Evolutionary conservation across 1,139 yeast genomes (phyloP), one percentile per base, ranked within the genome.

Genomic region (Suhomyces yuchorum): DNA sequence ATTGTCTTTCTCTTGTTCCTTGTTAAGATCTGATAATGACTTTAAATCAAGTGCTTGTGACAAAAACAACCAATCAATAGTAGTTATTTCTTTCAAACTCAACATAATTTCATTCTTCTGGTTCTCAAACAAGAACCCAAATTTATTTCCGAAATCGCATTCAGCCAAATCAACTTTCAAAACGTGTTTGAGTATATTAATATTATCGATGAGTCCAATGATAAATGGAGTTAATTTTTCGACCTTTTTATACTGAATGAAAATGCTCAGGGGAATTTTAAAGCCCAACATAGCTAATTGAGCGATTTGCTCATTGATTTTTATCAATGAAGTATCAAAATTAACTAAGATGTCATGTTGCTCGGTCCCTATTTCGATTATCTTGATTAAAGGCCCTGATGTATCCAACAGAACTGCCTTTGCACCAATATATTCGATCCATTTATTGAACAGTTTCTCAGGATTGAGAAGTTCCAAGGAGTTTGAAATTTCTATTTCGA

Each of bases 221-320:
- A 89, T 85, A 51, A 79, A 75, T 0, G 92, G 91, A 43, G 81
- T 77, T 0, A 86, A 61, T 28, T 75, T 70, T 46, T 73, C 40
- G 69, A 80, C 50, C 63, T 77, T 60, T 71, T 74, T 37, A 79
- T 77, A 49, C 64, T 75, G 52, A 65, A 69, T 37, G 30, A 59
- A 44, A 5, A 65, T 37, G 19, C 57, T 52, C 1, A 63, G 56
- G 0, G 96, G 93, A 0, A 89, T 66, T n/a, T 75, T 80, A 55
- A 77, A 82, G 0, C 82, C 84, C 51, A 84, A 65, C 55, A 75
- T 70, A 3, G 71, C 63, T 39, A 90, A 64, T 45, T 78, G 77
- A 32, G 79, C 66, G 0, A 82, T 77, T 55, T 85, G 87, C 43
- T 80, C 76, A 59, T 77, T 77, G 4, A 80, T 61, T 0, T 68